Conservation (phyloP, 2,329 filamentous ascomycete genomes). For the Myriosclerotinia duriaeana region DNA sequence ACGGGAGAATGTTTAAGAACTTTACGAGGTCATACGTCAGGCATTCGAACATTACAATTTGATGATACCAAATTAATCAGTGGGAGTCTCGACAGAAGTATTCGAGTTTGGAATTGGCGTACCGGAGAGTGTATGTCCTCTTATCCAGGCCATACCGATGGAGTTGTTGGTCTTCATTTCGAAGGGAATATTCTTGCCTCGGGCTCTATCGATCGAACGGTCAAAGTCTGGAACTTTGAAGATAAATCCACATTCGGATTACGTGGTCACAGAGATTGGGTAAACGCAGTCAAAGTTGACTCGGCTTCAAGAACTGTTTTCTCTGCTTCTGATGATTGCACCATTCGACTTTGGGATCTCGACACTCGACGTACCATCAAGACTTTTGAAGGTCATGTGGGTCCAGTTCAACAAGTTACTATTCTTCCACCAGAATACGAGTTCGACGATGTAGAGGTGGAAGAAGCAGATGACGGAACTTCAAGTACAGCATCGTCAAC, state of each 20-base stretch:
- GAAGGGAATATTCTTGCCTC: slow-evolving; percentile 81
- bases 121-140: slow-evolving; percentile 85
- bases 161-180: slow-evolving; percentile 86
- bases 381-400: slow-evolving; percentile 84
- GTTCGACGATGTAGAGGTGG: slow-evolving; percentile 67
- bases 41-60: slow-evolving; percentile 88
- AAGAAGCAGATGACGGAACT: slow-evolving; percentile 56
- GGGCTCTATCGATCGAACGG: slow-evolving; percentile 82
- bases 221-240: slow-evolving; percentile 91
- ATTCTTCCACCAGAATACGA: slow-evolving; percentile 85
- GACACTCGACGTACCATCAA: slow-evolving; percentile 77
- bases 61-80: slow-evolving; percentile 89
- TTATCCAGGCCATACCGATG: slow-evolving; percentile 73
- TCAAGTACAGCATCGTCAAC: slow-evolving; percentile 32
- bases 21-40: slow-evolving; percentile 75
- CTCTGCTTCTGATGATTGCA: slow-evolving; percentile 91
- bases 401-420: slow-evolving; percentile 89
- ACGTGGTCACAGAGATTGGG: slow-evolving; percentile 87
- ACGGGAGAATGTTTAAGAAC: slow-evolving; percentile 85
- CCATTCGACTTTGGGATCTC: slow-evolving; percentile 88
- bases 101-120: slow-evolving; percentile 96
- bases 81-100: slow-evolving; percentile 80
- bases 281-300: slow-evolving; percentile 93
- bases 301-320: slow-evolving; percentile 79
- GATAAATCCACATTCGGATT: slow-evolving; percentile 78